Evolutionary conservation across 805 yeast genomes (phyloP), one percentile per base, ranked within the genome.

Genomic region (Ogataea paraovalis): DNA sequence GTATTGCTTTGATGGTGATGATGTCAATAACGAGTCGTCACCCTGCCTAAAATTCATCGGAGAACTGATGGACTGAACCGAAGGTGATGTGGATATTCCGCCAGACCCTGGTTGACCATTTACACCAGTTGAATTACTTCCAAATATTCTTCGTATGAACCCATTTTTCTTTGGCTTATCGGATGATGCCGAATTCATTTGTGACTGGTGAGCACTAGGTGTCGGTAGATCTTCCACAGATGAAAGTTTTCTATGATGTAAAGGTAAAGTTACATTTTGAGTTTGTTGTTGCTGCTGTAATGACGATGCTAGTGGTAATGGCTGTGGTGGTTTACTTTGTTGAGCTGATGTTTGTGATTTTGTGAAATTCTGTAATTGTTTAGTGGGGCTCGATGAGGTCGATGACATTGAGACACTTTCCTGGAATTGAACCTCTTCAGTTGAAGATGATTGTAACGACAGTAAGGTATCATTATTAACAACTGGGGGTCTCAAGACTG

Each of bases 41-140:
- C 64, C 61, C 21, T 52, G 59, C 34, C 64, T 53, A 38, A 63
- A 58, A 48, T 65, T 64, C 60, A 57, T 56, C 21, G 69, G 69
- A 10, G 60, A 58, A 40, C 69, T 55, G 12, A 65, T 65, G n/a
- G 50, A 47, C 23, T 51, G 59, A 19, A 46, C 40, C 1, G 62
- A 53, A 10, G 56, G 56, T 4, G 62, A 54, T 1, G 46, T 23
- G 13, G 54, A 39, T 45, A 54, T 45, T 14, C 47, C 44, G 10
- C 45, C 18, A 10, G 41, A 38, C 2, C 30, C 37, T 30, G 42
- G 52, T 4, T 42, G 33, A 2, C 47, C 46, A 22, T 47, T 49
- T 12, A 14, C 18, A 32, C 36, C 36, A 6, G 6, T 32, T 7
- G 38, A 34, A 34, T 34, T 34, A 16, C 40, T 46, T n/a, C 67